phyloP scores from a whole-genome alignment of 192 early-diverging fungal species.

The Coemansia sp. region DNA sequence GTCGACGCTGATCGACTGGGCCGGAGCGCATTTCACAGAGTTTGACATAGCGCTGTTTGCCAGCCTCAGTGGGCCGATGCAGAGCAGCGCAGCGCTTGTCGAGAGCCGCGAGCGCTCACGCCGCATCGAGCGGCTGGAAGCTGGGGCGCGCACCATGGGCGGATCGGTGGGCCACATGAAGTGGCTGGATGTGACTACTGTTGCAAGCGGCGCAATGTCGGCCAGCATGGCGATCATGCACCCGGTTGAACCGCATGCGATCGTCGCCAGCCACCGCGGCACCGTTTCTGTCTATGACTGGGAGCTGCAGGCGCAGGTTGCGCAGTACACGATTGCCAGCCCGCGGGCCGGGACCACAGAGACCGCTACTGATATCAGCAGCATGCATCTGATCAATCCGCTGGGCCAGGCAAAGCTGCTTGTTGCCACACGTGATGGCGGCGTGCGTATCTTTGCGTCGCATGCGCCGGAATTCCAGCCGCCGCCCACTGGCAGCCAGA shows the following conservation, averaged over 20 bases:
- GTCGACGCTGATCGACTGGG: slow-evolving; percentile 53
- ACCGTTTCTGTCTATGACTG: slow-evolving; percentile 54
- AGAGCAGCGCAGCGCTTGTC: slow-evolving; percentile 43
- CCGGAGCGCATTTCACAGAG: slow-evolving; percentile 51
- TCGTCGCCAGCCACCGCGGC: slow-evolving; percentile 71
- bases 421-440: slow-evolving; percentile 49
- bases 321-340: slow-evolving; percentile 24
- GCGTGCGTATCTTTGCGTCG: slow-evolving; percentile 50
- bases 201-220: slow-evolving; percentile 10
- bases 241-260: slow-evolving; percentile 81
- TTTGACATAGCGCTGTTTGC: slow-evolving; percentile 53
- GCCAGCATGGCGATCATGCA: slow-evolving; percentile 64
- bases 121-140: slow-evolving; percentile 29
- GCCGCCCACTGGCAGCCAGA: slow-evolving; percentile 10
- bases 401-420: slow-evolving; percentile 81
- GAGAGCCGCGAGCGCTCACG: slow-evolving; percentile 46
- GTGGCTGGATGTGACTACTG: slow-evolving; percentile 42
- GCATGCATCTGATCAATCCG: slow-evolving; percentile 88
- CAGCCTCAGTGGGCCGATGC: slow-evolving; percentile 44
- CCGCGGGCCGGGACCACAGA: not conserved
- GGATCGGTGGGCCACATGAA: slow-evolving; percentile 22
- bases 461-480: slow-evolving; percentile 44
- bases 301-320: slow-evolving; percentile 44
- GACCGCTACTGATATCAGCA: slow-evolving; percentile 56
- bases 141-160: slow-evolving; percentile 25